These are phyloP conservation scores for Fusarium proliferatum DNA, from an alignment of 2,329 filamentous ascomycete genomes.

Conservation along the genomic window DNA sequence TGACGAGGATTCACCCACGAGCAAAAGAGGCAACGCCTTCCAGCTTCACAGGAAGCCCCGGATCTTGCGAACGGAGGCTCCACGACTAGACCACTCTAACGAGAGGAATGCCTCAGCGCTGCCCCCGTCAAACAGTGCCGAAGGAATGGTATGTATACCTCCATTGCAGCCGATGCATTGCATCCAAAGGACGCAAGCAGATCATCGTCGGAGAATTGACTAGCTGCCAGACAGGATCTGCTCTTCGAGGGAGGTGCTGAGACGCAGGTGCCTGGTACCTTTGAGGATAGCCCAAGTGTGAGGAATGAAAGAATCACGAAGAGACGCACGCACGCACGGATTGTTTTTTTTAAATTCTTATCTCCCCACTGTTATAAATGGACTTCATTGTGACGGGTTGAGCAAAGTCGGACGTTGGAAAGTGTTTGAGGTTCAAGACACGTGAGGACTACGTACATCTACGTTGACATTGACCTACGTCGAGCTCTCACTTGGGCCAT, in stretches of 20 bases:
- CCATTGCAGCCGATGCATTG: fast-evolving
- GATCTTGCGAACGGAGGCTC: no score
- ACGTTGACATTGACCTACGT: background rate
- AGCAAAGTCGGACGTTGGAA: background rate
- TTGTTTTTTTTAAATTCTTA: background rate
- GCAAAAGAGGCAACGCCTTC: no score
- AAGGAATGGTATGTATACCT: fast-evolving
- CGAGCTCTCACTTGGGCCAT: background rate
- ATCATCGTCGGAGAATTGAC: background rate
- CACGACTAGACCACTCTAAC: background rate
- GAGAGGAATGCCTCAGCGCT: background rate
- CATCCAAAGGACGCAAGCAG: fast-evolving
- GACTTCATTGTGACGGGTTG: background rate
- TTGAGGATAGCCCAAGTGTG: background rate
- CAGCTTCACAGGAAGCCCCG: no score
- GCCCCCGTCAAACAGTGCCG: background rate
- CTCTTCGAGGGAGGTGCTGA: fast-evolving
- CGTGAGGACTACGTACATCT: background rate
- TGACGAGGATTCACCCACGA: no score
- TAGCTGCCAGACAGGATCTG: fast-evolving
- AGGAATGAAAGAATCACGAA: background rate
- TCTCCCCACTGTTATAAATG: background rate
- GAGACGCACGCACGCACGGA: background rate
- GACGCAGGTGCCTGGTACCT: background rate
- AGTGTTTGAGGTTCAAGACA: background rate